These are phyloP conservation scores for Rhodamnia argentea DNA, from an alignment of 345 rosid species.

Conservation along the genomic window DNA sequence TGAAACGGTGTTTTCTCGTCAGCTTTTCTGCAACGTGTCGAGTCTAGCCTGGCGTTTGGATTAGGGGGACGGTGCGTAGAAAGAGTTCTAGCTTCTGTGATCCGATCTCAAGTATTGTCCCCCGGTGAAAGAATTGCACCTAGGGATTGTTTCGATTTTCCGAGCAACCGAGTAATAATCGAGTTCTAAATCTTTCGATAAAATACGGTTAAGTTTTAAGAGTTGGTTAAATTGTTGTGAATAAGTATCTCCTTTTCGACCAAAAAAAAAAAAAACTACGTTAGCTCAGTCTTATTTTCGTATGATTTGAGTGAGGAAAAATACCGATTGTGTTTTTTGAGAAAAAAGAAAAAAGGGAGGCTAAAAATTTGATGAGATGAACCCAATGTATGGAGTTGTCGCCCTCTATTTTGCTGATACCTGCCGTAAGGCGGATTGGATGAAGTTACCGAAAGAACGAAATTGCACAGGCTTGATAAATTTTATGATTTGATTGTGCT, in stretches of 20 bases:
- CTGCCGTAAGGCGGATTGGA: fast-evolving
- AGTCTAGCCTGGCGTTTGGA: background rate
- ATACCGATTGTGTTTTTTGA: no score
- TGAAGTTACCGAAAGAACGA: background rate
- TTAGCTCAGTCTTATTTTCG: background rate
- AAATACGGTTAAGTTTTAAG: background rate
- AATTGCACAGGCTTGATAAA: background rate
- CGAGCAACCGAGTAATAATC: no score
- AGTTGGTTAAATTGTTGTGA: background rate
- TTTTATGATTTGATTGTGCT: background rate
- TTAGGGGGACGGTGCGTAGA: background rate
- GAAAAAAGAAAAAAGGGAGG: fast-evolving
- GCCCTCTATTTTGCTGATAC: background rate
- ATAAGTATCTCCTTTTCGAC: background rate
- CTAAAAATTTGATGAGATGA: background rate
- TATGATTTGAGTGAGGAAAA: background rate
- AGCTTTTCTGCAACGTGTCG: background rate
- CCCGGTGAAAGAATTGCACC: background rate
- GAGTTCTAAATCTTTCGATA: background rate
- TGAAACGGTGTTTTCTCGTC: background rate
- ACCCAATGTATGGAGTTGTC: background rate
- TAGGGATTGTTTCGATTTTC: background rate
- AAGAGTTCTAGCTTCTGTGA: background rate
- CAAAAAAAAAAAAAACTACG: no score
- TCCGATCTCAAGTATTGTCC: background rate